phyloP scores from a whole-genome alignment of 495 filamentous ascomycete genomes.

The Baudoinia panamericana region DNA sequence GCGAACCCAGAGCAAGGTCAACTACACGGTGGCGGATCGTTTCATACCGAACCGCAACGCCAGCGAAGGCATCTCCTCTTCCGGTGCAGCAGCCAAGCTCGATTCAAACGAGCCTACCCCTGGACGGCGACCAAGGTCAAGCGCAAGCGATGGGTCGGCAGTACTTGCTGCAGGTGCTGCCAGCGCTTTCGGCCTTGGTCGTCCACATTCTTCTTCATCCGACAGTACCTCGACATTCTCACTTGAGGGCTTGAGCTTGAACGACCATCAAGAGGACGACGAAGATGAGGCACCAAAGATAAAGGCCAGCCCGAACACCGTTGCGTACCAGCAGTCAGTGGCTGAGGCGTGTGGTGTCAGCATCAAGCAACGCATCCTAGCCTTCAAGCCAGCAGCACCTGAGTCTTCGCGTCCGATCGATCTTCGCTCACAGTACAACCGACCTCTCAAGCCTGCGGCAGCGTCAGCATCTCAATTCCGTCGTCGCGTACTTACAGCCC shows the following conservation, averaged over 20 bases:
- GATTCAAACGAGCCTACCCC: conserved; percentile 31
- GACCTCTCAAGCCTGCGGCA: conserved; percentile 69
- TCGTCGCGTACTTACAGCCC: conserved; percentile 81
- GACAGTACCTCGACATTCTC: conserved; percentile 68
- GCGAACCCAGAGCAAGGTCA: conserved; percentile 54
- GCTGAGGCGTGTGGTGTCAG: conserved; percentile 86
- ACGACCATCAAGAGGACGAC: conserved; percentile 45
- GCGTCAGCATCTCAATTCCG: conserved; percentile 68
- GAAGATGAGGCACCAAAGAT: conserved; percentile 29
- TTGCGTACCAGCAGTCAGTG: conserved; percentile 85
- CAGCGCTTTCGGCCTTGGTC: conserved; percentile 51
- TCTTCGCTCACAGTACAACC: conserved; percentile 93
- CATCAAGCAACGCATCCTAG: conserved; percentile 88
- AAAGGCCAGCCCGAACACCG: conserved; percentile 69
- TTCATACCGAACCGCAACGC: conserved; percentile 90
- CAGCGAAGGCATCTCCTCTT: conserved; percentile 74
- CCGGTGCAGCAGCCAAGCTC: conserved; percentile 63
- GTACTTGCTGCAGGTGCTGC: conserved; percentile 53
- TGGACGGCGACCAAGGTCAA: conserved; percentile 51
- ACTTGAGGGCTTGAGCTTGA: conserved; percentile 62
- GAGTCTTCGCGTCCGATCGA: conserved; percentile 98
- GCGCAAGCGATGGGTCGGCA: conserved; percentile 51
- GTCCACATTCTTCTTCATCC: conserved; percentile 33
- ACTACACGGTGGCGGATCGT: conserved; percentile 68
- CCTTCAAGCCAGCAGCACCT: conserved; percentile 92